Conservation (phyloP, 345 rosid genomes). For the Iberis pinnata region DNA sequence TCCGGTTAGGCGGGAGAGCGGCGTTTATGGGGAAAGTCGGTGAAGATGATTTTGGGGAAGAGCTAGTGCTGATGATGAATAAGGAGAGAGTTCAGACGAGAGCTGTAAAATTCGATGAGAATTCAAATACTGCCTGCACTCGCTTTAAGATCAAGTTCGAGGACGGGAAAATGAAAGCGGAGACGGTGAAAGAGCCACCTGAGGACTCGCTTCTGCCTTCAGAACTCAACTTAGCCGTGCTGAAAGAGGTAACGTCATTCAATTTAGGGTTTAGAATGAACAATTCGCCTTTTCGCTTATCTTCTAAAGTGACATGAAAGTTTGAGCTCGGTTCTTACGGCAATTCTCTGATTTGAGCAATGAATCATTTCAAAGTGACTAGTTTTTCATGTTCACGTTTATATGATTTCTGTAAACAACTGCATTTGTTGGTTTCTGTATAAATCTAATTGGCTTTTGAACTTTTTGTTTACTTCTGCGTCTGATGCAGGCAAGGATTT, state of each 20-base stretch:
- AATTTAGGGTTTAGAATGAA: not conserved
- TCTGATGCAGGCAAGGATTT: constrained; percentile 66
- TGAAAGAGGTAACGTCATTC: constrained; percentile 61
- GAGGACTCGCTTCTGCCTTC: constrained; percentile 67
- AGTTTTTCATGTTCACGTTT: too few relatives aligned
- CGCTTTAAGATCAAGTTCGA: constrained; percentile 59
- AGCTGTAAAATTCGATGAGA: constrained; percentile 58
- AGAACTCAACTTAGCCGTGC: constrained; percentile 66
- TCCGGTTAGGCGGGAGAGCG: constrained; percentile 81
- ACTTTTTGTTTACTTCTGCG: constrained; percentile 3
- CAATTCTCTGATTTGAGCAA: too few relatives aligned
- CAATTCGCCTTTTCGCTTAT: not conserved
- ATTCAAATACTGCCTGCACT: constrained; percentile 53
- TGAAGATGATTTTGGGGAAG: constrained; percentile 58
- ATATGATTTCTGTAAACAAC: too few relatives aligned
- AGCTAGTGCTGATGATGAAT: constrained; percentile 71
- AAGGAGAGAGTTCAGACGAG: constrained; percentile 84
- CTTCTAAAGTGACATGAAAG: not conserved
- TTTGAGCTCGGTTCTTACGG: constrained; percentile 1
- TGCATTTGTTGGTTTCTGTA: not conserved
- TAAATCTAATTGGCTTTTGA: not conserved
- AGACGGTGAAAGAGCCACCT: constrained; percentile 59
- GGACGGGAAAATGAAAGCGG: constrained; percentile 63
- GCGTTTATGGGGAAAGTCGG: constrained; percentile 95
- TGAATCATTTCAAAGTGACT: too few relatives aligned